Evolutionary conservation across 2,329 filamentous ascomycete species (phyloP).

Genomic region (Penicillium sp.): DNA sequence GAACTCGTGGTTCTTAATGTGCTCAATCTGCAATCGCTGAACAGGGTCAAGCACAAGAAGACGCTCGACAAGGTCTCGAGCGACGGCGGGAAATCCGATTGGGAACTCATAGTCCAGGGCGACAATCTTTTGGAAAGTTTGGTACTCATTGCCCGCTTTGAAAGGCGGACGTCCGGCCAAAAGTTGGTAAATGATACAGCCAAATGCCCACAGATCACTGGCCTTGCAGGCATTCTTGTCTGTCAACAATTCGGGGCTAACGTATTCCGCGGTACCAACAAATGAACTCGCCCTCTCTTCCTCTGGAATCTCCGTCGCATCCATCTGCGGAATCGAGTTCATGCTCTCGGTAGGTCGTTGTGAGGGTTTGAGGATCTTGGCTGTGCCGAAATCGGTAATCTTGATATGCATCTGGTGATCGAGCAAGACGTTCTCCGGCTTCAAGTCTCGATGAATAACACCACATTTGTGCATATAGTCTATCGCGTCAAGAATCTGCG

Average conservation of each 20-base stretch:
- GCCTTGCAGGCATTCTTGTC: slow-evolving; percentile 97
- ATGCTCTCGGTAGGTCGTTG: slow-evolving; percentile 47
- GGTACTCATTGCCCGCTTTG: slow-evolving; percentile 92
- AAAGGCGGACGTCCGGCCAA: slow-evolving; percentile 95
- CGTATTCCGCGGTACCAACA: slow-evolving; percentile 96
- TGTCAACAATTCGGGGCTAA: slow-evolving; percentile 93
- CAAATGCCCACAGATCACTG: slow-evolving; percentile 97
- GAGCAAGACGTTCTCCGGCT: slow-evolving; percentile 93
- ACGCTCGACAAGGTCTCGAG: slow-evolving; percentile 85
- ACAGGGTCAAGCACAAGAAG: slow-evolving; percentile 85
- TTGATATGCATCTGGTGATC: slow-evolving; percentile 98
- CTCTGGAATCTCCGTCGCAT: slow-evolving; percentile 58
- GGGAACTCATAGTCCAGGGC: slow-evolving; percentile 93
- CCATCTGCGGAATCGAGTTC: slow-evolving; percentile 47
- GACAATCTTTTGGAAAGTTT: slow-evolving; percentile 98
- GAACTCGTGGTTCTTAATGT: slow-evolving; percentile 95
- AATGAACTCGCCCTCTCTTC: slow-evolving; percentile 85
- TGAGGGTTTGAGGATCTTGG: slow-evolving; percentile 74
- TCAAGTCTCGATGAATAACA: slow-evolving; percentile 94
- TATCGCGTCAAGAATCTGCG: slow-evolving; percentile 93
- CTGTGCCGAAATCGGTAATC: slow-evolving; percentile 97
- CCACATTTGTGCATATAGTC: slow-evolving; percentile 97
- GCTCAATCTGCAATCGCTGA: slow-evolving; percentile 82
- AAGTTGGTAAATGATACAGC: slow-evolving; percentile 95
- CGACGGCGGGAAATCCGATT: slow-evolving; percentile 77